Percentiles rank a stretch among this genome's conserved stretches.
Conservation (phyloP, 2,329 filamentous ascomycete species). For the Nigrospora osmanthi region DNA sequence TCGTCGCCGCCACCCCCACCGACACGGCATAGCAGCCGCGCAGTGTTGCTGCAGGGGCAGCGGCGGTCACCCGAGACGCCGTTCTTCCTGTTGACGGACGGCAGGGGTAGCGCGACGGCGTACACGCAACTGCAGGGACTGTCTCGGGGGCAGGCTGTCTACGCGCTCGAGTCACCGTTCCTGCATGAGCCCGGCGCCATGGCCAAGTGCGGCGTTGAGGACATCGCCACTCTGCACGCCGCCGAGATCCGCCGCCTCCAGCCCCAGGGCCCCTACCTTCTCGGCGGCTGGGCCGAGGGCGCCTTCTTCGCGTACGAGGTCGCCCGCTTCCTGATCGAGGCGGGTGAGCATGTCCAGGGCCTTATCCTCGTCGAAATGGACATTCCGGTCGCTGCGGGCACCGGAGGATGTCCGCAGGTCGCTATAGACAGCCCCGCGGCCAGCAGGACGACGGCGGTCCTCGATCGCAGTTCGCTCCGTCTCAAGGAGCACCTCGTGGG, state of each 20-base stretch:
- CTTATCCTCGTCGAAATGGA: constrained; percentile 29
- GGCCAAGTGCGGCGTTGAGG: constrained; percentile 6
- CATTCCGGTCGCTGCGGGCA: background rate
- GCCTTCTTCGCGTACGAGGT: constrained; percentile 40
- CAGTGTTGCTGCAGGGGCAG: background rate
- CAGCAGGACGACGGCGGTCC: background rate
- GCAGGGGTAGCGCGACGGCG: constrained; percentile 31
- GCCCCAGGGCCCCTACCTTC: constrained; percentile 35
- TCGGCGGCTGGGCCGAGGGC: constrained; percentile 47
- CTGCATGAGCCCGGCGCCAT: constrained; percentile 7
- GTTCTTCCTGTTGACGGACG: constrained; percentile 36
- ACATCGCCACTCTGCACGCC: constrained; percentile 26
- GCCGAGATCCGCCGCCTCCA: constrained; percentile 36
- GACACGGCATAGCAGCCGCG: constrained; percentile 3
- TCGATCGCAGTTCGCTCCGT: background rate
- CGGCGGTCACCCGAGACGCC: background rate
- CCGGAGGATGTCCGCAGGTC: background rate
- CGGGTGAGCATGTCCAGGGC: constrained; percentile 26
- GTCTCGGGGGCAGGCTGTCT: constrained; percentile 20
- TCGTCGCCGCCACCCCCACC: constrained; percentile 9
- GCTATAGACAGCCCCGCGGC: background rate
- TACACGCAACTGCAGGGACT: constrained; percentile 27
- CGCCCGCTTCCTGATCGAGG: constrained; percentile 26
- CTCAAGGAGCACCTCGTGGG: background rate
- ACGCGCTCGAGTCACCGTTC: constrained; percentile 32